Base-by-base conservation (phyloP, 306 rosid species). In the Malus asiatica region DNA sequence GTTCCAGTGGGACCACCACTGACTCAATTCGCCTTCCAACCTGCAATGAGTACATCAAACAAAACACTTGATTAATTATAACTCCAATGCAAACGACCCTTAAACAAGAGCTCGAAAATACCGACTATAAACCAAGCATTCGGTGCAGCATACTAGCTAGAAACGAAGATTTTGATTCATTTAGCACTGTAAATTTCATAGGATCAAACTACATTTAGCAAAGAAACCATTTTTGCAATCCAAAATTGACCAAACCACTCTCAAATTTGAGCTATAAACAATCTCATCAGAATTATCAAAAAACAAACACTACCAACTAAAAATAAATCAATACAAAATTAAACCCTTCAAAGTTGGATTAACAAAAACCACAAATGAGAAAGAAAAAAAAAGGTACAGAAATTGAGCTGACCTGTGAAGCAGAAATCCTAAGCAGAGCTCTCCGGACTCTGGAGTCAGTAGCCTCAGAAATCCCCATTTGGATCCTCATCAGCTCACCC, bases 11-110 rank as follows among this genome's bases (percentile, higher is more conserved):
- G 60, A 95, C 93, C 10, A 95, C 99, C 75, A 92, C 97, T 2
- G 97, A 92, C 79, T 95, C 99, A 55, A 95, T 95, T 87, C 93
- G 74, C 80, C 99, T 86, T 79, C 97, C 97, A 73, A 91, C 98
- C 98, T 93, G 86, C 55, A 77, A 77, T 32, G 10, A 83, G 62
- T 42, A 59, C 77, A 86, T 55, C 53, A 16, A 82, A 40, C 55
- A 80, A 8, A 35, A 73, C 30, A 66, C 45, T 72, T 14, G 9
- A 76, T 27, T 16, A 72, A 38, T 10, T 6, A 23, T 8, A 30
- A 73, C 5, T 8, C 72, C 35, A 35, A 52, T 14, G 25, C 25
- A 76, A 11, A 55, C 20, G 3, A 12, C 22, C 27, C 10, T 30
- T 32, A 4, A 66, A 14, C 27, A 38, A 66, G 11, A 66, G 29